These are phyloP conservation scores for Teratosphaeria epicoccoides DNA, from an alignment of 2,329 filamentous ascomycete species.

Conservation along the genomic window DNA sequence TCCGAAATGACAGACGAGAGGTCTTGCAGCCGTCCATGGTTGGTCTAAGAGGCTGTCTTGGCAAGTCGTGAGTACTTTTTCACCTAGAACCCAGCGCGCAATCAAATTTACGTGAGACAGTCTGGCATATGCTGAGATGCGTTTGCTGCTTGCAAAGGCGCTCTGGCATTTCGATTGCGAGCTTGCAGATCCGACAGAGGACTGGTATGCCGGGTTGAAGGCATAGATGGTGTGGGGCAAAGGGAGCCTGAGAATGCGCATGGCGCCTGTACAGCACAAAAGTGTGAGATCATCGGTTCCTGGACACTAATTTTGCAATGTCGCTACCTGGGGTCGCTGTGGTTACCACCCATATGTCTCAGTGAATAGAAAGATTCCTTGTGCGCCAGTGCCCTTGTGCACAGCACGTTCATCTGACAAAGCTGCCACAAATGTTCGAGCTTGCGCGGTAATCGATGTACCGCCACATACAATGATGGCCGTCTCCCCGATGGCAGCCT, in stretches of 20 bases:
- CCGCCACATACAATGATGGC: slow-evolving; percentile 55
- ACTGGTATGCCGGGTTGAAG: slow-evolving; percentile 7
- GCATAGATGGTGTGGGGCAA: slow-evolving; percentile 4
- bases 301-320: background rate
- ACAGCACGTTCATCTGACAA: slow-evolving; percentile 56
- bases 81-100: slow-evolving; percentile 5
- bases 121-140: slow-evolving; percentile 28
- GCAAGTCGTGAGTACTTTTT: slow-evolving; percentile 18
- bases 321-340: background rate
- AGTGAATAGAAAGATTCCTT: slow-evolving; percentile 51
- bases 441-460: slow-evolving; percentile 42
- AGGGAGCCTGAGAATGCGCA: background rate
- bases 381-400: slow-evolving; percentile 56
- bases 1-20: slow-evolving; percentile 16
- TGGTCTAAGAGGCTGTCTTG: slow-evolving; percentile 20
- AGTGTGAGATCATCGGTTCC: too few species aligned
- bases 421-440: slow-evolving; percentile 43
- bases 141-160: slow-evolving; percentile 29
- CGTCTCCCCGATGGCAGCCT: slow-evolving; percentile 51
- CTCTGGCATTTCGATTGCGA: slow-evolving; percentile 31
- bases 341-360: slow-evolving; percentile 45
- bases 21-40: slow-evolving; percentile 24
- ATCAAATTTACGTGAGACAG: slow-evolving; percentile 3
- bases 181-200: slow-evolving; percentile 12
- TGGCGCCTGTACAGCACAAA: slow-evolving; percentile 3